A percentile compares a stretch with the other conserved stretches of the same genome.
Evolutionary conservation across 2,329 filamentous ascomycete genomes (phyloP).

Genomic region (Westerdykella ornata): DNA sequence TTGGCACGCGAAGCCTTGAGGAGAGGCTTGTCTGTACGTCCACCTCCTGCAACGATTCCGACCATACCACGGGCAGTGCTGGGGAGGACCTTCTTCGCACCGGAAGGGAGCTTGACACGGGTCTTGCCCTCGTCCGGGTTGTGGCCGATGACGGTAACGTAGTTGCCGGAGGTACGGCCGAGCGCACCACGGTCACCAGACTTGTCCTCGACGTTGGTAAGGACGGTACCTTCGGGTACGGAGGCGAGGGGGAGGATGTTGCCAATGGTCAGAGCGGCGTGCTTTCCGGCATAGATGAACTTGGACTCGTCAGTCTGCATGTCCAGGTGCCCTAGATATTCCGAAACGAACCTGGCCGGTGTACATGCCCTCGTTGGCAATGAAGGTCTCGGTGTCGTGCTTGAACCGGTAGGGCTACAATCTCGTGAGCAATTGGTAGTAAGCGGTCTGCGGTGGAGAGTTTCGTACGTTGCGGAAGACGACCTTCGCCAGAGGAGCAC

Average conservation of each 20-base stretch:
- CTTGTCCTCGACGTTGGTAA: constrained; percentile 99
- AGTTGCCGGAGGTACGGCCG: constrained; percentile 97
- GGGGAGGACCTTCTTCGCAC: constrained; percentile 98
- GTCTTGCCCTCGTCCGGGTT: constrained; percentile 80
- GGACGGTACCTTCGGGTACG: constrained; percentile 97
- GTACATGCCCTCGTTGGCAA: constrained; percentile 99
- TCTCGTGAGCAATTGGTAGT: constrained; percentile 14
- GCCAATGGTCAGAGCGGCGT: constrained; percentile 91
- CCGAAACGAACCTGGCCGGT: constrained; percentile 64
- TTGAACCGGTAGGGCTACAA: constrained; percentile 83
- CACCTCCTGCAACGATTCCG: constrained; percentile 98
- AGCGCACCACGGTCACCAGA: constrained; percentile 92
- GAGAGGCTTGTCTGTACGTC: constrained; percentile 98
- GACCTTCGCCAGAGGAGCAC: constrained; percentile 86
- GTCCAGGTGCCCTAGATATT: constrained; percentile 1
- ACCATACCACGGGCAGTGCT: constrained; percentile 95
- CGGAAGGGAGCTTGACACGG: constrained; percentile 97
- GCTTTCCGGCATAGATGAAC: constrained; percentile 99
- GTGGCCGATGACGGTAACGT: constrained; percentile 63
- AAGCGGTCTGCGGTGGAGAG: constrained; percentile 2
- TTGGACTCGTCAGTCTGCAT: constrained; percentile 18
- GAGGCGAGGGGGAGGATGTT: constrained; percentile 93
- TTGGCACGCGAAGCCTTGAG: constrained; percentile 99
- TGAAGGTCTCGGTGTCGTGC: constrained; percentile 97
- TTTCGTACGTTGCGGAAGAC: constrained; percentile 69